Evolutionary conservation across 331 rosid species (phyloP).

Genomic region (Stylosanthes scabra): DNA sequence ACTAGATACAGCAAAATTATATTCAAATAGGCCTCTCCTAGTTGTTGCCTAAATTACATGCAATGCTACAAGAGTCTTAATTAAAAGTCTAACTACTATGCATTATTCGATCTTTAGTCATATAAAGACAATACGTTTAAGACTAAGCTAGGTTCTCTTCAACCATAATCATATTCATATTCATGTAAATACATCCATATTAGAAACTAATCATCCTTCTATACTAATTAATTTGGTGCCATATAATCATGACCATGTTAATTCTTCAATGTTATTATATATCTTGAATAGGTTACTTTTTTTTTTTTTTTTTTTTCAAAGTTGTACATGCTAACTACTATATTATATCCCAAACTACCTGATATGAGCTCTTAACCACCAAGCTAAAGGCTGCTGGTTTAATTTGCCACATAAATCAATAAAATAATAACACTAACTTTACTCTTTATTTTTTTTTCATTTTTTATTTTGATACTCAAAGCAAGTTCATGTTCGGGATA

Average conservation of each 20-base stretch:
- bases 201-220: neutral
- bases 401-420: neutral
- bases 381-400: neutral
- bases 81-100: neutral
- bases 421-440: neutral
- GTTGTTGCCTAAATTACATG: slow-evolving; percentile 1
- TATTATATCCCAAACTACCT: neutral
- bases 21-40: neutral
- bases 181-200: neutral
- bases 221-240: neutral
- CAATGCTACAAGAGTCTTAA: neutral
- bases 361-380: slow-evolving; percentile 13
- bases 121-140: neutral
- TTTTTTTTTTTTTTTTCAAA: too few relatives aligned
- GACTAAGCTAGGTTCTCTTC: neutral
- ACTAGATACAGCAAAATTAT: neutral
- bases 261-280: neutral
- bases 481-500: too few relatives aligned
- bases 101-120: neutral
- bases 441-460: too few relatives aligned
- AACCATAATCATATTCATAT: neutral
- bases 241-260: neutral
- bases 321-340: neutral
- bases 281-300: neutral
- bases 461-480: too few relatives aligned